Evolutionary conservation across 305 asterid genomes (phyloP), one percentile per base, ranked within the genome.

Genomic region (Galium porrigens): DNA sequence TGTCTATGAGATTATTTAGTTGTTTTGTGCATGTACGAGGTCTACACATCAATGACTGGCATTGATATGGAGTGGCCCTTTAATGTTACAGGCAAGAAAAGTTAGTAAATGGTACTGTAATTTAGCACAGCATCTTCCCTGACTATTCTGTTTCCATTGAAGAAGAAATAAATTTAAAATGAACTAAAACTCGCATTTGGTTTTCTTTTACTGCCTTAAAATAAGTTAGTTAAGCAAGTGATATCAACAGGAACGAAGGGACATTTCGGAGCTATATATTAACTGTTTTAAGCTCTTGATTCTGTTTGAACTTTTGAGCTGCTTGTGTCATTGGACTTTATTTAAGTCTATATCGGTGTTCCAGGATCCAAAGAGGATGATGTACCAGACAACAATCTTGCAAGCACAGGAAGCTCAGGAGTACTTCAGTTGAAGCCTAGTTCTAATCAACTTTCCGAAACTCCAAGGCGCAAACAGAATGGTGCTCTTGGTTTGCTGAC

Each of bases 281-380:
- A 58, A 58, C 63, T 12, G 36, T 32, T 14, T 30, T 27, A 8
- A 57, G 61, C 39, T 27, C 63, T 33, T 30, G 12, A 15, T 32
- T 30, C 18, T 25, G 22, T 58, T 15, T 58, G 9, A 33, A 11
- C 42, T 57, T 9, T 11, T 57, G 14, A 29, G 36, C 29, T 33
- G 63, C 29, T 58, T 58, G 22, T 57, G 17, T 30, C 20, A 71
- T 67, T 53, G 56, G 74, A 32, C 64, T 53, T 41, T 73, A 69
- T 70, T 79, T 33, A 64, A 56, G 52, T 56, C 73, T 77, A 66
- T 73, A 67, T 55, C 63, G 64, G 56, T 68, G 63, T 74, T 74
- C 60, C 83, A 87, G 95, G 85, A 81, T 74, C 83, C 70, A 66
- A 74, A 68, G 77, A 70, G 77, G 76, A 81, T 75, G 74, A 73